Percentiles rank a stretch among this genome's conserved stretches.
These are phyloP conservation scores for Eimeria tenella DNA, from an alignment of 169 alveolate species.

Conservation along the genomic window DNA sequence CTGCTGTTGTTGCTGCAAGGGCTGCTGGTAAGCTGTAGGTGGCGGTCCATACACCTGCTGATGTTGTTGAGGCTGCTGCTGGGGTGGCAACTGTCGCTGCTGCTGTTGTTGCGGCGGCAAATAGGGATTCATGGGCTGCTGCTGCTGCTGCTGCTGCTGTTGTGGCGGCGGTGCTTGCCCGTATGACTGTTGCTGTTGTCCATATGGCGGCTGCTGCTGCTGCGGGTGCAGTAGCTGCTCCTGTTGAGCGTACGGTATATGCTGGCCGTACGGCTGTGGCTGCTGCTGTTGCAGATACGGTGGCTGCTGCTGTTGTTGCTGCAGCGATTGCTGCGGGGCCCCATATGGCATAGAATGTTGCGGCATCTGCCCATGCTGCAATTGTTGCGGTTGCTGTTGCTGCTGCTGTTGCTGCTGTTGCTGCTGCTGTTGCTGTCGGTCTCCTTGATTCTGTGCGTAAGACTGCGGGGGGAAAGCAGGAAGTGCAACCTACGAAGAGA, in stretches of 20 bases:
- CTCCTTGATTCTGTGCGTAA: not conserved
- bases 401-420: not conserved
- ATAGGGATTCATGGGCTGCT: not conserved
- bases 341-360: not conserved
- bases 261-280: not conserved
- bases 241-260: not conserved
- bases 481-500: not conserved
- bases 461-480: not conserved
- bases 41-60: not conserved
- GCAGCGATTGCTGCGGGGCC: not conserved
- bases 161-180: not conserved
- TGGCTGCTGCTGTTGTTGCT: not conserved
- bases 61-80: not conserved
- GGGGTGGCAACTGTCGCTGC: not conserved
- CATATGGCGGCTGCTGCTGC: slow-evolving; percentile 1
- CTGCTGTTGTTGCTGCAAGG: not conserved
- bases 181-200: not conserved
- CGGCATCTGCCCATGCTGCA: not conserved
- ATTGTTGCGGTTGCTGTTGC: not conserved
- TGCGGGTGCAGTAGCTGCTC: not conserved
- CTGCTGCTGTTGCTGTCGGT: not conserved
- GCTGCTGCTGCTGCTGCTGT: not conserved
- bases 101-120: not conserved
- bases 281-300: not conserved
- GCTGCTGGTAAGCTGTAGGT: not conserved